Conservation (phyloP, 148 eudicot species). For the Gaultheria prostrata region DNA sequence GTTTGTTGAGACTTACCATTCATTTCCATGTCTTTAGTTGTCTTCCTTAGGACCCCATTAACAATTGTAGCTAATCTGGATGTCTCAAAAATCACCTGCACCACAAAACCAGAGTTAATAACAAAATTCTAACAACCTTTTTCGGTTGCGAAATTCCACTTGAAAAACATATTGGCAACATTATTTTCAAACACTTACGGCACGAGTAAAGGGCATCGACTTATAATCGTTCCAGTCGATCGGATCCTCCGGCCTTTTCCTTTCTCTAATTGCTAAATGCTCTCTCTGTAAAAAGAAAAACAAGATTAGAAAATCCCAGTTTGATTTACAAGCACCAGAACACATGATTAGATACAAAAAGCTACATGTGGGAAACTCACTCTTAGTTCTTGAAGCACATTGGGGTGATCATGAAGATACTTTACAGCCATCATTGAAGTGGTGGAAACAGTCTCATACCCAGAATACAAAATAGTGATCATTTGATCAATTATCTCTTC, state of each 20-base stretch:
- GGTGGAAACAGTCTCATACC: constrained; percentile 96
- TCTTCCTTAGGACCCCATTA: constrained; percentile 94
- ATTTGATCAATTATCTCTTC: constrained; percentile 95
- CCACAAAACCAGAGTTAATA: neutral
- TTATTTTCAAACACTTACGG: constrained; percentile 46
- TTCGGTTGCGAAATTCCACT: neutral
- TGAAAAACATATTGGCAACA: neutral
- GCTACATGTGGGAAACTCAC: constrained; percentile 35
- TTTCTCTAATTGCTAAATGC: constrained; percentile 77
- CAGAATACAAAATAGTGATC: constrained; percentile 91
- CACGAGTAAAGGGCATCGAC: constrained; percentile 89
- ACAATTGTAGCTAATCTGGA: constrained; percentile 96
- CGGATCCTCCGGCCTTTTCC: constrained; percentile 71
- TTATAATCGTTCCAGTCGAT: constrained; percentile 81
- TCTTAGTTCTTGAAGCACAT: constrained; percentile 77
- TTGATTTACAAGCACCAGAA: neutral
- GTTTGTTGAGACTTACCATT: constrained; percentile 55
- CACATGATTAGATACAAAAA: neutral
- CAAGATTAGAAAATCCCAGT: neutral
- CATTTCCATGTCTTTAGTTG: constrained; percentile 88
- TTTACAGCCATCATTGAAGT: constrained; percentile 99
- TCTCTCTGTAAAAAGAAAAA: constrained; percentile 52
- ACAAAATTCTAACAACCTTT: neutral
- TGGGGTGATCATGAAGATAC: constrained; percentile 97
- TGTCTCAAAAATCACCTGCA: constrained; percentile 94